A percentile compares a stretch with the other conserved stretches of the same genome.
phyloP scores from a whole-genome alignment of 2,329 filamentous ascomycete genomes.

The Arthroderma sp. region DNA sequence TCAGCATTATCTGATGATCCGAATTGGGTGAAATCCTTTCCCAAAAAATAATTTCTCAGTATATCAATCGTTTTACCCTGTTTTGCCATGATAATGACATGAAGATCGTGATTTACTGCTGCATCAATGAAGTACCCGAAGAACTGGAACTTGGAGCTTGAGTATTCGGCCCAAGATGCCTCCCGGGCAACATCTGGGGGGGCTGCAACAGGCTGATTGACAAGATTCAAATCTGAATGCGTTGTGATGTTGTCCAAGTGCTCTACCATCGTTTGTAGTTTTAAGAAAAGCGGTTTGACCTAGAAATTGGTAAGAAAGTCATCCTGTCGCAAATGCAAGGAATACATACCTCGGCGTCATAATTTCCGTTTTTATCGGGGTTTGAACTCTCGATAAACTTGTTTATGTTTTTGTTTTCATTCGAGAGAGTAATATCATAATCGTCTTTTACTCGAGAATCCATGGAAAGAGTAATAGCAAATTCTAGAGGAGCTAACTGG shows the following conservation, averaged over 20 bases:
- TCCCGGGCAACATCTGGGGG: slow-evolving; percentile 24
- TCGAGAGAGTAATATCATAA: slow-evolving; percentile 23
- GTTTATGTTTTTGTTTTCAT: slow-evolving; percentile 18
- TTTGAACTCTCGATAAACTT: slow-evolving; percentile 16
- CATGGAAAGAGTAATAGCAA: slow-evolving; percentile 30
- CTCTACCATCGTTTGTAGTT: slow-evolving; percentile 23
- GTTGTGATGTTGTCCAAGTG: slow-evolving; percentile 30
- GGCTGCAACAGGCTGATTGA: slow-evolving; percentile 23
- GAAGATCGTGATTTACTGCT: slow-evolving; percentile 22
- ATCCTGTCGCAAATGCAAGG: not conserved
- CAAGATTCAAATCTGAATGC: slow-evolving; percentile 33
- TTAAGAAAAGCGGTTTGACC: slow-evolving; percentile 15
- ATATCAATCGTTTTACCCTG: slow-evolving; percentile 24
- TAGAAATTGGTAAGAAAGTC: slow-evolving; percentile 5
- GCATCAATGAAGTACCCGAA: slow-evolving; percentile 30
- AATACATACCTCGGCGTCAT: slow-evolving; percentile 17
- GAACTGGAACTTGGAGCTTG: slow-evolving; percentile 34
- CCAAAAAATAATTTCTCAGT: slow-evolving; percentile 30
- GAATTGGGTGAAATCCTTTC: slow-evolving; percentile 17
- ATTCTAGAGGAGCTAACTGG: slow-evolving; percentile 26
- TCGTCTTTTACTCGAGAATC: slow-evolving; percentile 32
- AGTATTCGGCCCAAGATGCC: slow-evolving; percentile 35
- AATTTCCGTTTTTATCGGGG: not conserved
- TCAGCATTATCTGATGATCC: slow-evolving; percentile 8
- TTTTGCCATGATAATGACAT: slow-evolving; percentile 28